Evolutionary conservation across 768 basidiomycete genomes (phyloP).

Genomic region (Pholiota conissans): DNA sequence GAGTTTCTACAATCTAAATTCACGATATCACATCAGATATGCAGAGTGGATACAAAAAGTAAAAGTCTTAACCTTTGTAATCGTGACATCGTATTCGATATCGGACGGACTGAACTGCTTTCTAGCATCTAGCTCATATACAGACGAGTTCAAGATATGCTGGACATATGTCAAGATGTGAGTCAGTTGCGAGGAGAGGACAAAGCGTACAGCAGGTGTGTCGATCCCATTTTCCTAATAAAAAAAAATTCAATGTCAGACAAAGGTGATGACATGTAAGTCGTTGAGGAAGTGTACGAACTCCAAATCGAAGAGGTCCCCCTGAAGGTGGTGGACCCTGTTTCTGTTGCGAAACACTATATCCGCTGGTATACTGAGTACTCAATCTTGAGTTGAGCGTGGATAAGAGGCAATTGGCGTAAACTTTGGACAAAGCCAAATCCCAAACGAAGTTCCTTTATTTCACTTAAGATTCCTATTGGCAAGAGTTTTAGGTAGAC

Average conservation of each 20-base stretch:
- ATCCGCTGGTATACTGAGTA: conserved; percentile 27
- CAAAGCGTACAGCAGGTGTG: conserved; percentile 17
- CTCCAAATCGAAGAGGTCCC: conserved; percentile 11
- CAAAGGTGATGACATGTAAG: no score
- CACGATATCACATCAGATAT: neutral
- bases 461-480: neutral
- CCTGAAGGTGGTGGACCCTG: conserved; percentile 21
- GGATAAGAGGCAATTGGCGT: conserved; percentile 48
- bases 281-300: no score
- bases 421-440: conserved; percentile 46
- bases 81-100: conserved; percentile 37
- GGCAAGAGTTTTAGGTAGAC: neutral
- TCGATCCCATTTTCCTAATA: conserved; percentile 5
- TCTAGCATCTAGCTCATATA: conserved; percentile 32
- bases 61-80: conserved; percentile 40
- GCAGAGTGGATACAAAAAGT: neutral
- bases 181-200: neutral
- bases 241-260: neutral
- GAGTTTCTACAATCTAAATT: conserved; percentile 35
- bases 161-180: no score
- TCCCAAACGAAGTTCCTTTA: conserved; percentile 50
- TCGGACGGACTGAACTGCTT: conserved; percentile 23
- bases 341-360: conserved; percentile 20
- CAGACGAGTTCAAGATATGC: conserved; percentile 18
- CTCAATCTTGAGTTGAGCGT: conserved; percentile 45